Percentiles rank a stretch among this genome's conserved stretches.
Evolutionary conservation across 345 rosid species (phyloP).

Genomic region (Acer yangbiense): DNA sequence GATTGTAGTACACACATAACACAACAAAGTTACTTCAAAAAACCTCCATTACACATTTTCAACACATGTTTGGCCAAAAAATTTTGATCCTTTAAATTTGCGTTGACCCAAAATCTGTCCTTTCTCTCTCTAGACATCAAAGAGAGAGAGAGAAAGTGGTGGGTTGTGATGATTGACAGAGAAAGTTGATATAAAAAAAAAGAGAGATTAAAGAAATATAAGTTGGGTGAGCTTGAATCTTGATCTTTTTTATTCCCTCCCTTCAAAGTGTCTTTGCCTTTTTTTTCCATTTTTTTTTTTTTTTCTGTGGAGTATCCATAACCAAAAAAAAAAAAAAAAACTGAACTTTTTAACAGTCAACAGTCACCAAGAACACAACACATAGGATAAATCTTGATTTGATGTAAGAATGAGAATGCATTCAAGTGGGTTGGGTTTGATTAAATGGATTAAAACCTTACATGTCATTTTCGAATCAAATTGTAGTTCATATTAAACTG

Average conservation of each 20-base stretch:
- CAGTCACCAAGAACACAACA: background rate
- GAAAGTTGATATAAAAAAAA: background rate
- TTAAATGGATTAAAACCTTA: no score
- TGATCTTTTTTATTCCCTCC: background rate
- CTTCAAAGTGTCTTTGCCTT: slow-evolving; percentile 4
- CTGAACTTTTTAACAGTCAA: background rate
- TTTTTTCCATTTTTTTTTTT: background rate
- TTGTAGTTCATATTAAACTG: background rate
- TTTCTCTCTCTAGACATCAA: background rate
- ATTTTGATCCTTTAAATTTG: background rate
- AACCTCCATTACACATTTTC: background rate
- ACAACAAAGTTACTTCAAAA: background rate
- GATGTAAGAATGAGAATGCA: background rate
- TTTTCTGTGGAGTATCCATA: background rate
- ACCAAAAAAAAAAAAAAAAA: background rate
- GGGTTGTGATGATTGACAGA: background rate
- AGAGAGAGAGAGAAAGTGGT: background rate
- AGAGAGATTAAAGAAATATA: background rate
- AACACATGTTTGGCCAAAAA: slow-evolving; percentile 24
- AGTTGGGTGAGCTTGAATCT: background rate
- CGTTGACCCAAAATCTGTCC: slow-evolving; percentile 13
- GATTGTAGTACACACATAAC: slow-evolving; percentile 27
- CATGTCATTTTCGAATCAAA: background rate
- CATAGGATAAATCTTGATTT: background rate
- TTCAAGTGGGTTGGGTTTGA: background rate